Percentiles rank a stretch among this genome's conserved stretches.
Evolutionary conservation across 345 rosid species (phyloP).

Genomic region (Boechera divaricarpa): DNA sequence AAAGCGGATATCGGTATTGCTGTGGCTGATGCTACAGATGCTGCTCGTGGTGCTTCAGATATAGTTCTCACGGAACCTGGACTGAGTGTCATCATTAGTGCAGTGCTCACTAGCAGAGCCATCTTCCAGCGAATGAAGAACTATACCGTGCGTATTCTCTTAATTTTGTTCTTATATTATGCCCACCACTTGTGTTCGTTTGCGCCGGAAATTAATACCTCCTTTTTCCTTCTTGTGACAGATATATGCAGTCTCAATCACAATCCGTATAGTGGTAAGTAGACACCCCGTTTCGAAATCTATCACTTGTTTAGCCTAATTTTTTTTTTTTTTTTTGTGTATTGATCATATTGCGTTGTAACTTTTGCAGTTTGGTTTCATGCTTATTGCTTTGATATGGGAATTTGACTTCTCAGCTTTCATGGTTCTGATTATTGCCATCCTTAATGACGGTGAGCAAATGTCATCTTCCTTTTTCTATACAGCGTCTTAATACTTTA

Average conservation of each 20-base stretch:
- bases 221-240: slow-evolving; percentile 28
- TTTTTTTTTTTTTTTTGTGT: not conserved
- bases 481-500: not conserved
- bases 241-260: slow-evolving; percentile 54
- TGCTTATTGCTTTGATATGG: slow-evolving; percentile 57
- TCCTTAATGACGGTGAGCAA: slow-evolving; percentile 85
- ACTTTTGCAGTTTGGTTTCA: slow-evolving; percentile 50
- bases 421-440: slow-evolving; percentile 96
- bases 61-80: slow-evolving; percentile 95
- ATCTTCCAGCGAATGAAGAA: slow-evolving; percentile 96
- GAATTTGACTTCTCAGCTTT: slow-evolving; percentile 64
- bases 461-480: slow-evolving; percentile 11
- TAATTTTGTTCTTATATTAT: not conserved
- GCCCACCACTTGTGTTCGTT: slow-evolving; percentile 20
- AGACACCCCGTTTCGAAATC: not conserved
- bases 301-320: slow-evolving; percentile 10
- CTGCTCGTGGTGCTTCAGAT: slow-evolving; percentile 90
- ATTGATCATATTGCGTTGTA: slow-evolving; percentile 24
- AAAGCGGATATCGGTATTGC: slow-evolving; percentile 92
- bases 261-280: slow-evolving; percentile 58
- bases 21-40: slow-evolving; percentile 94
- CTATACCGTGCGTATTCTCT: slow-evolving; percentile 60
- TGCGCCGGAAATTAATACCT: slow-evolving; percentile 7
- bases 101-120: slow-evolving; percentile 92
- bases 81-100: slow-evolving; percentile 86